Base-by-base conservation (phyloP, 306 rosid genomes). In the Pyrus betulifolia region DNA sequence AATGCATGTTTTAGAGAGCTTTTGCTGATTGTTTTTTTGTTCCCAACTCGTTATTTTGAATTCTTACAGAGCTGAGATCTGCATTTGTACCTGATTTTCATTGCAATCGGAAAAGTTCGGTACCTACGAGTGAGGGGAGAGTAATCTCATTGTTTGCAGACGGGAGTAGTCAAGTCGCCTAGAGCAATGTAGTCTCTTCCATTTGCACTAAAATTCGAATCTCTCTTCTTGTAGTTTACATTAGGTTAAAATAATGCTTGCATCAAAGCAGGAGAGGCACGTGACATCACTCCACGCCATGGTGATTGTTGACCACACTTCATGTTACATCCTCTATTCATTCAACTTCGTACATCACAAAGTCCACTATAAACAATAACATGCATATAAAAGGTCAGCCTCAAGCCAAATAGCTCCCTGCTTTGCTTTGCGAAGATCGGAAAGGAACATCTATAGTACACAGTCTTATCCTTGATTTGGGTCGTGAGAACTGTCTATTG, bases 1-100 rank as follows among this genome's bases (percentile, higher is more conserved):
- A 63, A 42, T 76, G 79, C 71, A 75, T 58, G 74, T 67, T 82
- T 74, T 68, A 65, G 61, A 71, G 58, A 25, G 67, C 61, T 75
- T 4, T 67, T 18, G 67, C 62, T 33, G 35, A 45, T 15, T 51
- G n/a, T 52, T 58, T 69, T 49, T 7, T 44, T 74, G 60, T 27
- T 74, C 30, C 54, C 38, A 61, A 61, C 27, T 12, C 33, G 5
- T 21, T 54, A 3, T 45, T 49, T 35, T 21, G 15, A 72, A 22
- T 35, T 9, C 25, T 57, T 22, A 64, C 14, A 3, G 69, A 64
- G 7, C 44, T 31, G 69, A 4, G 44, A 64, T 28, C 69, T 17
- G 69, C 22, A 30, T 31, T 31, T 31, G 17, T 30, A 12, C 22
- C 11, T 63, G 54, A 15, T 63, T 63, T 30, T 30, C 68, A 49